Evolutionary conservation across 2,329 filamentous ascomycete species (phyloP), one percentile per base, ranked within the genome.

Genomic region (Berkeleyomyces rouxiae): DNA sequence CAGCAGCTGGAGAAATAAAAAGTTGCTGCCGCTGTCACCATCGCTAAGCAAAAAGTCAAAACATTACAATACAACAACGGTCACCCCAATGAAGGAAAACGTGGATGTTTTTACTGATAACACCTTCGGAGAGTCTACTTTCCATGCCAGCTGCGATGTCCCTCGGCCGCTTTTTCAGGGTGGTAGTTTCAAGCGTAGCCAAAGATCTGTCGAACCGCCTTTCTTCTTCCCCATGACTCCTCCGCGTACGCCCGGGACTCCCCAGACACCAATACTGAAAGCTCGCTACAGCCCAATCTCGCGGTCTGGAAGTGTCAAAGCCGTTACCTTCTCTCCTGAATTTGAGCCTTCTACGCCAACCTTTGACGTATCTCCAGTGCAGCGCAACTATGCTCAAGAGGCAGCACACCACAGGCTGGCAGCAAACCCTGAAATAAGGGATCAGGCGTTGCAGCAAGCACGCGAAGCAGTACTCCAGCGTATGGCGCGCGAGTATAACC

Each of bases 401-500:
- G 77, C 79, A 67, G 73, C 75, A 2, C 79, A 82, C 65, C 75
- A 79, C 9, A 74, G 77, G 53, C 73, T 83, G 33, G 82, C 81
- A 23, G 78, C 84, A 66, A 81, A 85, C 67, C 75, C 78, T 2
- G 77, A 77, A 7, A 77, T 79, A 61, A 77, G 82, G 63, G 74
- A 75, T 3, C 79, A 75, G 66, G 80, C 81, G 7, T 72, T 86
- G 59, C 76, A 77, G 68, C 78, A 79, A 64, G 83, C 82, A 42
- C 82, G 81, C 69, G 80, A 82, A 66, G 79, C 80, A 0, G 82
- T 86, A 10, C 72, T 85, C 62, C 76, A 74, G 65, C 83, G 83
- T 67, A 75, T 85, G 59, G 79, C 76, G 67, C 76, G 76, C 62
- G 79, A 84, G 69, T 83, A 64, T 40, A 37, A 55, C 11, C 33